Base-by-base conservation (phyloP, 148 eudicot genomes). In the Rhododendron vialii region DNA sequence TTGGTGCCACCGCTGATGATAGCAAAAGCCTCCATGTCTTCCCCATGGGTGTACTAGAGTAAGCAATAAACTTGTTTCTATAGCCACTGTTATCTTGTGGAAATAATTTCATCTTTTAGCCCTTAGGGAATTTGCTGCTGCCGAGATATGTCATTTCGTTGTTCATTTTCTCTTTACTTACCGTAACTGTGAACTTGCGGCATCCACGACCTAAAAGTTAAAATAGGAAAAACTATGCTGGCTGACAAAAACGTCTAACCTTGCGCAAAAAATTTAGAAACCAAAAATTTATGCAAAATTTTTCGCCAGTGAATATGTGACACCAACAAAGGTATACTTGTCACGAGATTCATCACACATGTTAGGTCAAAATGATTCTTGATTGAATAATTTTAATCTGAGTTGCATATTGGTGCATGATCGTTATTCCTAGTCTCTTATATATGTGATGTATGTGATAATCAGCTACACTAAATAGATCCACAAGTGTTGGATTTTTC, bases 31-130 rank as follows among this genome's bases (percentile, higher is more conserved):
- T 91, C 84, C 99, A 96, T 87, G 93, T 96, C 77, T 95, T 96
- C 86, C 98, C 99, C 35, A 89, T 95, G 35, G 99, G 99, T 48
- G 86, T 90, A 65, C 89, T 96, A 92, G 96, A 92, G 99, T 96
- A 94, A 88, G 98, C 87, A 85, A 51, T 22, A 0, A 59, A 43
- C 36, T 82, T 82, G 20, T 53, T 59, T 85, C 83, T 30, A 1
- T 33, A 84, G 35, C 73, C 15, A 17, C n/a, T 3, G 7, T 6
- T 80, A 5, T 80, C 36, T 80, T 80, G 38, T 26, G 6, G 35
- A 53, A 33, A 12, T 80, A 50, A 15, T 50, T 81, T 55, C 4
- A 0, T 53, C n/a, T 81, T 79, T 80, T 48, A 15, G 61, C 41
- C 38, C 12, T 65, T 57, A 14, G 14, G 3, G 24, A 38, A 43